Conservation (phyloP, 2,329 filamentous ascomycete genomes). For the Epichloe coenophiala region DNA sequence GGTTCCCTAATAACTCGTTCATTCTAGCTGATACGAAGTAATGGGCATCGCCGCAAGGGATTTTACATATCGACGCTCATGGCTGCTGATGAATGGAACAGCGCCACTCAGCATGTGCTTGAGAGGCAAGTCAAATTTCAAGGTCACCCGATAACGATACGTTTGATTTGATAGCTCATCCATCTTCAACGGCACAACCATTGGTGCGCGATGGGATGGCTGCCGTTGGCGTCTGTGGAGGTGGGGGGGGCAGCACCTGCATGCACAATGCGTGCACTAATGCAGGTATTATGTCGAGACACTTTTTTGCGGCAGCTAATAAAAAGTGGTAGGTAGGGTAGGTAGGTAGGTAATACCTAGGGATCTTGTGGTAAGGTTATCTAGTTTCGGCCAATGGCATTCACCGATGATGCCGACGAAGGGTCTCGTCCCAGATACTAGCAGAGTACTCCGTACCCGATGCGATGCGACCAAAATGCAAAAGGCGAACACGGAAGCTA, state of each 20-base stretch:
- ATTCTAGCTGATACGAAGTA: too few species aligned
- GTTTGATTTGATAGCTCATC: neutral
- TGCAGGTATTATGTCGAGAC: constrained; percentile 5
- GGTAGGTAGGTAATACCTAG: too few species aligned
- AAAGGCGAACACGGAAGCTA: too few species aligned
- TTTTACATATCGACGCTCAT: too few species aligned
- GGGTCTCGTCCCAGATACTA: too few species aligned
- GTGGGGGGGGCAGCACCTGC: neutral
- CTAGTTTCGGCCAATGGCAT: neutral
- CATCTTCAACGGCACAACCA: neutral
- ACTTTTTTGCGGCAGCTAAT: neutral
- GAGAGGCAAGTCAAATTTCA: neutral
- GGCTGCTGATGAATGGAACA: neutral
- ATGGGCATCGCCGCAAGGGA: neutral
- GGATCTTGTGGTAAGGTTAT: too few species aligned
- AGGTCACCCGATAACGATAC: neutral
- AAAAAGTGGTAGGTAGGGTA: too few species aligned
- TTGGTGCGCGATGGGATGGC: neutral
- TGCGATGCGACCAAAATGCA: too few species aligned
- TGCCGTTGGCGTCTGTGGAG: neutral
- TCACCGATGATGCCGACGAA: neutral
- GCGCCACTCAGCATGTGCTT: neutral
- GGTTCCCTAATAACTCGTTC: too few species aligned
- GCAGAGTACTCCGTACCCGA: too few species aligned
- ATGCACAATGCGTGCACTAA: constrained; percentile 1